phyloP scores from a whole-genome alignment of 176 grass and related monocot species.

The Carex littledalei region DNA sequence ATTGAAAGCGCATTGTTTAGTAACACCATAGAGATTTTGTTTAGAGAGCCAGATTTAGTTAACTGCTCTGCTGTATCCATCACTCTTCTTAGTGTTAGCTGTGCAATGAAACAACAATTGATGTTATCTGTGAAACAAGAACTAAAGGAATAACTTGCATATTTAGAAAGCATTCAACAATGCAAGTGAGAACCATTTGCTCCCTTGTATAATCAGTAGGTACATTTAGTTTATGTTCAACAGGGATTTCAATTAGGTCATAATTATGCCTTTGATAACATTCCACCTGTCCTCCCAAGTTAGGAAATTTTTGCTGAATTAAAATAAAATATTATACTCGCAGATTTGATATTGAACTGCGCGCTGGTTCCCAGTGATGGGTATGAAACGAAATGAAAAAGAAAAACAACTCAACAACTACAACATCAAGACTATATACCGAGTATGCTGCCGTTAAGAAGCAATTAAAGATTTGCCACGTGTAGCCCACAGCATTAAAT shows the following conservation, averaged over 20 bases:
- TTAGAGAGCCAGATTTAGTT: constrained; percentile 74
- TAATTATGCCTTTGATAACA: not conserved
- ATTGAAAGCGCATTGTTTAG: constrained; percentile 82
- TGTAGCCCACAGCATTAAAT: constrained; percentile 65
- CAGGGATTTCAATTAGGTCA: not conserved
- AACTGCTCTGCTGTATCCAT: constrained; percentile 85
- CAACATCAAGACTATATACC: constrained; percentile 16
- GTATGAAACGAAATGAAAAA: constrained; percentile 4
- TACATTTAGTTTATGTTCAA: not conserved
- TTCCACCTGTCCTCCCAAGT: not conserved
- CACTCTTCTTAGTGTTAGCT: constrained; percentile 53
- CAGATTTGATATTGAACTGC: not conserved
- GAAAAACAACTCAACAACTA: not conserved
- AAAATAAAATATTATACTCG: not conserved
- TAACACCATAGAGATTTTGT: constrained; percentile 90
- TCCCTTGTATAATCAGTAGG: not conserved
- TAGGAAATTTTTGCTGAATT: not conserved
- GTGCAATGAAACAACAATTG: constrained; percentile 7
- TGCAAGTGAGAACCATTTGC: not conserved
- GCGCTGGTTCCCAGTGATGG: not conserved
- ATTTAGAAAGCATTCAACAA: too few species aligned
- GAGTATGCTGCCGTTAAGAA: constrained; percentile 80
- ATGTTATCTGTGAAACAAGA: not conserved
- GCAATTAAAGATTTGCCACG: constrained; percentile 83
- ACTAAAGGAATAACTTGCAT: not conserved